Evolutionary conservation across 75 land plant species (phyloP).

Genomic region (Pinus taeda): DNA sequence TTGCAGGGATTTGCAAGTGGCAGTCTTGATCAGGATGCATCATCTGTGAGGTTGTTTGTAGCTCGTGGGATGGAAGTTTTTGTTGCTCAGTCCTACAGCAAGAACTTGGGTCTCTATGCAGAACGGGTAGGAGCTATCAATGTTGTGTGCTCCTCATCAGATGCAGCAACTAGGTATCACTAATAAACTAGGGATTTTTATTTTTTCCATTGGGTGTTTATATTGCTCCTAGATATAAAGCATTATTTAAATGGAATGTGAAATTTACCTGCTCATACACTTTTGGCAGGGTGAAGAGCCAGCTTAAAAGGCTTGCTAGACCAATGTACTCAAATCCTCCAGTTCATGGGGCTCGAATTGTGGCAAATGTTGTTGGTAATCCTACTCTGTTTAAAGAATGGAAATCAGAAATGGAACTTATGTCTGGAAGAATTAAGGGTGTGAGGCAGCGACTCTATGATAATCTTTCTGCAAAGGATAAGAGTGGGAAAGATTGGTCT

Average conservation of each 20-base stretch:
- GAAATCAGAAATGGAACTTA: slow-evolving; percentile 94
- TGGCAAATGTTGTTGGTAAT: slow-evolving; percentile 92
- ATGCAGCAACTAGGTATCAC: slow-evolving; percentile 70
- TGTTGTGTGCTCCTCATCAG: slow-evolving; percentile 74
- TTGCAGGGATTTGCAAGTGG: slow-evolving; percentile 57
- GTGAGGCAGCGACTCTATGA: slow-evolving; percentile 91
- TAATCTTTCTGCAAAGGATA: slow-evolving; percentile 75
- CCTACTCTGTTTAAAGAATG: slow-evolving; percentile 83
- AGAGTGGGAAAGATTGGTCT: slow-evolving; percentile 95
- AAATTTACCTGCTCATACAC: not conserved
- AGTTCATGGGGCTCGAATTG: slow-evolving; percentile 96
- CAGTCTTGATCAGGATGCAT: slow-evolving; percentile 36
- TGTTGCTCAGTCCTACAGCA: slow-evolving; percentile 48
- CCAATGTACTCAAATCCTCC: slow-evolving; percentile 99
- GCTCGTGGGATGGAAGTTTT: slow-evolving; percentile 35
- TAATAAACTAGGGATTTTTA: not conserved
- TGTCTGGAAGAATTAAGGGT: slow-evolving; percentile 96
- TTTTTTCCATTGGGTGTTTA: not conserved
- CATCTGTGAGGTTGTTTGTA: slow-evolving; percentile 35
- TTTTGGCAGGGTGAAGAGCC: slow-evolving; percentile 89
- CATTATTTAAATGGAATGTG: not conserved
- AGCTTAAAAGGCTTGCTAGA: slow-evolving; percentile 89
- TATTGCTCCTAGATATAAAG: not conserved
- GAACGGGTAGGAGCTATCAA: slow-evolving; percentile 94
- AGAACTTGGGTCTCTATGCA: slow-evolving; percentile 93